Evolutionary conservation across 345 rosid genomes (phyloP).

Genomic region (Melaleuca quinquenervia): DNA sequence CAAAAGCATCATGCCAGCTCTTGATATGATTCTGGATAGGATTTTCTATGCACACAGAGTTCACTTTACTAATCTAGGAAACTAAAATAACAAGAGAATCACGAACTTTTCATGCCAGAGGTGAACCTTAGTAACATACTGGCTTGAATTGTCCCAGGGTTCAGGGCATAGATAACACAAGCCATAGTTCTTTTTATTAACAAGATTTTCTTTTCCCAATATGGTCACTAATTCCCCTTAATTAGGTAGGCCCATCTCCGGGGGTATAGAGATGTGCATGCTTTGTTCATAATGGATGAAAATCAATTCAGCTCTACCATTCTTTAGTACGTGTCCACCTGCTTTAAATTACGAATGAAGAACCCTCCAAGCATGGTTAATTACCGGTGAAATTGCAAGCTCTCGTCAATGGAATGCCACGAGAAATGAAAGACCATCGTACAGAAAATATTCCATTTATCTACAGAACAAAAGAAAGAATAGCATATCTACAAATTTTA

Average conservation of each 20-base stretch:
- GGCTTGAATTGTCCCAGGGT: background rate
- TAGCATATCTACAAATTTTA: background rate
- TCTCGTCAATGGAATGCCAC: background rate
- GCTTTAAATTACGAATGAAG: background rate
- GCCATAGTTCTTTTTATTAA: background rate
- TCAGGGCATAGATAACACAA: background rate
- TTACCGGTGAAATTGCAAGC: background rate
- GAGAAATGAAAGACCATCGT: background rate
- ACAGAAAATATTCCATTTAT: background rate
- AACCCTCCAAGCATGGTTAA: background rate
- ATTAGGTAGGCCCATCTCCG: background rate
- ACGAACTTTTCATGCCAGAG: background rate
- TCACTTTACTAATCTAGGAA: background rate
- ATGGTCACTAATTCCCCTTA: background rate
- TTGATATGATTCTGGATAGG: conserved; percentile 8
- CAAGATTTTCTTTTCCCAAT: background rate
- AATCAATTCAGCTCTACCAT: background rate
- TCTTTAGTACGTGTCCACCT: background rate
- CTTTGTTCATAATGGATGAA: background rate
- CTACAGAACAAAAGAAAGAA: background rate
- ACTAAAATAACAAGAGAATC: conserved; percentile 7
- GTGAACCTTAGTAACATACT: background rate
- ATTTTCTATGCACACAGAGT: conserved; percentile 5
- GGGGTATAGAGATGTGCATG: background rate
- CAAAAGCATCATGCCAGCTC: background rate